Evolutionary conservation across 192 early-diverging fungal species (phyloP).

Genomic region (Chytriomyces hyalinus): DNA sequence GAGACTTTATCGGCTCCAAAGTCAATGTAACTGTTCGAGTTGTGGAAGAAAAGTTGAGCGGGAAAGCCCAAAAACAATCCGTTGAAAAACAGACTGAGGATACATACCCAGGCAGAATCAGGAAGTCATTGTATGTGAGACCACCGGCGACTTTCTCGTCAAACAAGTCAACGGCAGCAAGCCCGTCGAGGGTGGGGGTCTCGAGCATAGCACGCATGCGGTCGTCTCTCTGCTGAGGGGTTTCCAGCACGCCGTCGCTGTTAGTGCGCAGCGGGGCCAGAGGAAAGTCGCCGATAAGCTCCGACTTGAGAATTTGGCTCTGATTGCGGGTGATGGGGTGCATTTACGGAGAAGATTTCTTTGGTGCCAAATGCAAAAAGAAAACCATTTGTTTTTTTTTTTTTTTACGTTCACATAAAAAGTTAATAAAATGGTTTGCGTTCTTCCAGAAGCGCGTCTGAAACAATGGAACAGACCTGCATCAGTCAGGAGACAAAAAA

Average conservation of each 20-base stretch:
- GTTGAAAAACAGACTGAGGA: too few species aligned
- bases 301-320: background rate
- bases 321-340: background rate
- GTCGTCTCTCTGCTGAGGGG: conserved; percentile 25
- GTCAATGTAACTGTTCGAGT: conserved; percentile 68
- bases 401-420: too few species aligned
- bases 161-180: conserved; percentile 82
- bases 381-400: too few species aligned
- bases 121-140: conserved; percentile 98
- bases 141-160: conserved; percentile 71
- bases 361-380: too few species aligned
- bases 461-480: background rate
- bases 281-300: conserved; percentile 21
- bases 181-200: conserved; percentile 67
- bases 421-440: too few species aligned
- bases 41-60: too few species aligned
- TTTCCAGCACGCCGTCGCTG: conserved; percentile 19
- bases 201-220: conserved; percentile 38
- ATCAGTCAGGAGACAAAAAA: background rate
- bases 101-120: conserved; percentile 84
- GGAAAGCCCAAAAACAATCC: too few species aligned
- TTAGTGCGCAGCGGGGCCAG: conserved; percentile 6
- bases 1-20: conserved; percentile 82
- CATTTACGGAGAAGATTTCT: background rate
- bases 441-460: background rate